Conservation (phyloP, 129 eudicot genomes). For the Silybum marianum region DNA sequence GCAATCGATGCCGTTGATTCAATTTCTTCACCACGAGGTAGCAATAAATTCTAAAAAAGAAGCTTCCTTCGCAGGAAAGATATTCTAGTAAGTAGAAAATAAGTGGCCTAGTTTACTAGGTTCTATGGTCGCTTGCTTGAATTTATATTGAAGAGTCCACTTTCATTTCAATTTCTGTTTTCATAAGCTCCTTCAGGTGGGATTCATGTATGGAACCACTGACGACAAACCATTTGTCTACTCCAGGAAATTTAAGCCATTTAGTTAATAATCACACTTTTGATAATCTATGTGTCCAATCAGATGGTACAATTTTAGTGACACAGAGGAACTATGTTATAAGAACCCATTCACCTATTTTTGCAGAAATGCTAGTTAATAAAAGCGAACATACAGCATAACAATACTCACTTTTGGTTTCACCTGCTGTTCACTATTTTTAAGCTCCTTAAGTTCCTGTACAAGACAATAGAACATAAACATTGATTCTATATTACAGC, state of each 20-base stretch:
- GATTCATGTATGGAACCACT: not conserved
- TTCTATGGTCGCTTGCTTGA: not conserved
- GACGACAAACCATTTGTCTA: not conserved
- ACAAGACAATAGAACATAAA: conserved; percentile 16
- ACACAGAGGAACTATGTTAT: not conserved
- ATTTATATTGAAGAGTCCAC: not conserved
- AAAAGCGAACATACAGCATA: conserved; percentile 11
- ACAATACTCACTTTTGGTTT: conserved; percentile 73
- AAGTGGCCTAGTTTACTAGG: not conserved
- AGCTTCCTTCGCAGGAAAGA: no score
- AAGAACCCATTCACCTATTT: not conserved
- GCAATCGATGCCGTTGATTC: no score
- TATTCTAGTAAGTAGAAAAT: no score
- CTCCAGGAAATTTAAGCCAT: not conserved
- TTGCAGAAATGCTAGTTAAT: conserved; percentile 14
- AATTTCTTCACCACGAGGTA: no score
- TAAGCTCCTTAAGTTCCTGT: conserved; percentile 91
- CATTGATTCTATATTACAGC: conserved; percentile 13
- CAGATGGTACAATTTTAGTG: not conserved
- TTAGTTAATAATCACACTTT: not conserved
- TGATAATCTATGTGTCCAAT: not conserved
- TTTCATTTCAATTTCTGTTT: not conserved
- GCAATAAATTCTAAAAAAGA: no score
- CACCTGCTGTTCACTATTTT: conserved; percentile 72
- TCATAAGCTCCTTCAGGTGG: conserved; percentile 4